Base-by-base conservation (phyloP, 768 basidiomycete genomes). In the Termitomyces sp. region DNA sequence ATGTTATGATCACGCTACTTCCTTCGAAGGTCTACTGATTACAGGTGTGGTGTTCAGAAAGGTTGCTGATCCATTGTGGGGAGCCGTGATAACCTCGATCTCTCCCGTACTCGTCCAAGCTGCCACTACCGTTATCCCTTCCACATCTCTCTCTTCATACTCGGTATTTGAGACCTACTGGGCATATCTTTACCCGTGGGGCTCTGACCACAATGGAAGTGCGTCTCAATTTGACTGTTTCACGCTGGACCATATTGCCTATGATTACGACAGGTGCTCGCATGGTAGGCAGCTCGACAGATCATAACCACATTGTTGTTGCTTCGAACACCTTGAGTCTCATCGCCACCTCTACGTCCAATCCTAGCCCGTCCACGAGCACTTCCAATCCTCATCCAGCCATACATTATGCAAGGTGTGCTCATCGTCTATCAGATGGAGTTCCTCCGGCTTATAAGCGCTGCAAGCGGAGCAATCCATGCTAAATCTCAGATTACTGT, bases 101-200 rank as follows among this genome's bases (percentile, higher is more conserved):
- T 62, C 58, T 46, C 44, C 62, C 26, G 57, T 59, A 13, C 50
- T 64, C 12, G 68, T 66, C 20, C 58, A 64, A 46, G 71, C 72
- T 4, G 68, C 64, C 32, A 74, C 72, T 5, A 76, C 75, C 0
- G 73, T 76, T 43, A 77, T 79, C 20, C 78, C 78, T 2, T 65
- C 72, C 6, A 70, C 64, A 22, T 78, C 76, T 4, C 76, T 79
- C 62, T 72, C 69, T n/a, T 73, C 70, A 10, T 69, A 71, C 54
- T 65, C 76, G 4, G 66, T 67, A 6, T 71, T 79, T 27, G 76
- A 77, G 59, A 70, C 56, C 14, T 78, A 68, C 58, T 79, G 76
- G 76, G 67, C 67, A 24, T 78, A 79, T 60, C 67, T 78, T 26
- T 79, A 79, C 57, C 77, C 77, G 6, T 79, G 78, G 78, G 78